Evolutionary conservation across 208 protist species (phyloP).

Genomic region (Herpetomonas samuelpessoai): DNA sequence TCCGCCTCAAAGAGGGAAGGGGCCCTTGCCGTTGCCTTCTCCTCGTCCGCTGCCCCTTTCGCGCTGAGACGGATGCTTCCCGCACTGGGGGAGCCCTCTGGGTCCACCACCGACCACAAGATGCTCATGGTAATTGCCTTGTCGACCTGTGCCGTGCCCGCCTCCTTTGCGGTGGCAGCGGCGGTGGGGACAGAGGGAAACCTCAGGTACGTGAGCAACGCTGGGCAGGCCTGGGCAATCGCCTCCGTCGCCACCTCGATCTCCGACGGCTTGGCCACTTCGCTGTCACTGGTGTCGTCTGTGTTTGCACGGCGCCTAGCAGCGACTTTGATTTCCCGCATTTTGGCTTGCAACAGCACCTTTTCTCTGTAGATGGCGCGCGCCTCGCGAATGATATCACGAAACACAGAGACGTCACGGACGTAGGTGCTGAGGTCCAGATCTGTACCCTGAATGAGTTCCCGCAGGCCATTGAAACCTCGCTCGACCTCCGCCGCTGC

Average conservation of each 20-base stretch:
- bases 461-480: constrained; percentile 29
- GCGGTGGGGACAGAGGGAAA: not conserved
- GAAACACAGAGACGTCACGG: constrained; percentile 14
- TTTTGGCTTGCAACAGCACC: not conserved
- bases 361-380: constrained; percentile 1
- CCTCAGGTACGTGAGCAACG: not conserved
- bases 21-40: not conserved
- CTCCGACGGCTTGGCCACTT: not conserved
- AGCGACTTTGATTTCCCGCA: not conserved
- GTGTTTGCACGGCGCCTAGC: not conserved
- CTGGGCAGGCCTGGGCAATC: not conserved
- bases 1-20: not conserved
- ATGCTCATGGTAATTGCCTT: not conserved
- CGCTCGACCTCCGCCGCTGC: constrained; percentile 44
- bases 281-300: not conserved
- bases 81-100: too few species aligned
- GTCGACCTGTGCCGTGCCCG: not conserved
- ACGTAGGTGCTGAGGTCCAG: constrained; percentile 43
- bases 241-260: not conserved
- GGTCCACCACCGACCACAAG: not conserved
- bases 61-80: too few species aligned
- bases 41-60: not conserved
- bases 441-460: constrained; percentile 38
- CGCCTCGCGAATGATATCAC: constrained; percentile 20
- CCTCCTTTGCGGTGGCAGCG: not conserved